Base-by-base conservation (phyloP, 768 basidiomycete genomes). In the Auriculariales sp. region DNA sequence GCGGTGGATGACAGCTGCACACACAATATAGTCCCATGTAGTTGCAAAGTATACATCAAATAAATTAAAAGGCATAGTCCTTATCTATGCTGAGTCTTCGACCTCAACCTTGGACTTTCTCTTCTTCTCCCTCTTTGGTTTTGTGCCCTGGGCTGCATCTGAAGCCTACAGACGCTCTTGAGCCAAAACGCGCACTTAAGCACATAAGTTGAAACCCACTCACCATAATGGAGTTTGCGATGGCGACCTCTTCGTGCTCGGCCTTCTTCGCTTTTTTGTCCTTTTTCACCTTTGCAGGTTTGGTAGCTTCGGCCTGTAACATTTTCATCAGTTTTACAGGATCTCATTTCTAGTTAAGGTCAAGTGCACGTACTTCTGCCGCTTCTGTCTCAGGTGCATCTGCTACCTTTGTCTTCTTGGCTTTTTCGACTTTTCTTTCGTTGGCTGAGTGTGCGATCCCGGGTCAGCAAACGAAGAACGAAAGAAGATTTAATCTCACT, bases 391-490 rank as follows among this genome's bases (percentile, higher is more conserved):
- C 50, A 2, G 7, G 39, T 4, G 53, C 55, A 5, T 35, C 54
- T 3, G 51, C 54, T 28, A 12, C 48, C 42, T 44, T 53, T 49
- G n/a, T n/a, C n/a, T 56, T 58, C 17, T 34, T 34, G 33, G 33
- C 53, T 62, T 53, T 61, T 67, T 47, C 65, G 65, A 54, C 68
- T 71, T 52, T 64, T 69, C 32, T n/a, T n/a, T n/a, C n/a, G n/a
- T n/a, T n/a, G n/a, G n/a, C n/a, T n/a, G n/a, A n/a, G n/a, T n/a
- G n/a, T n/a, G n/a, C n/a, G n/a, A n/a, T n/a, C n/a, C n/a, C n/a
- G n/a, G n/a, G n/a, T n/a, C n/a, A n/a, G n/a, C n/a, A n/a, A 56
- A 59, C 53, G 59, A 59, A 3, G 25, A 28, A 27, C 31, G 17
- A 31, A 44, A 28, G 27, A 30, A 25, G 12, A 34, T 11, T 34